These are phyloP conservation scores for Striga hermonthica DNA, from an alignment of 305 asterid genomes.

Conservation along the genomic window DNA sequence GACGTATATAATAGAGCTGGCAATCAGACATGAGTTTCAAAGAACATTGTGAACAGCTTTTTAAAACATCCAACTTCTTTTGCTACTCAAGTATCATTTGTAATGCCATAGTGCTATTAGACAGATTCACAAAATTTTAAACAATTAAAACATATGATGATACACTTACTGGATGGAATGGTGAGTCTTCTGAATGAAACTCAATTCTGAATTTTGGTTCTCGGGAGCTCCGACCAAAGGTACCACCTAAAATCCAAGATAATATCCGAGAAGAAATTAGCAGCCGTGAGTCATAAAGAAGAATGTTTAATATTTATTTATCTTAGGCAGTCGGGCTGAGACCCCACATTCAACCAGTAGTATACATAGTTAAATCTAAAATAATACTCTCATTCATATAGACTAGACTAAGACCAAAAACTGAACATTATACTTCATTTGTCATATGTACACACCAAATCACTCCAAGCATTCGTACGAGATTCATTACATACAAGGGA, in stretches of 20 bases:
- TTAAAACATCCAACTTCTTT: not conserved
- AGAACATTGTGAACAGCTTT: not conserved
- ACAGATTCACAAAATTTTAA: constrained; percentile 19
- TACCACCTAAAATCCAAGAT: constrained; percentile 51
- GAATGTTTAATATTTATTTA: no score
- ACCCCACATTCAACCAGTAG: constrained; percentile 4
- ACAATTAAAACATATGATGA: constrained; percentile 15
- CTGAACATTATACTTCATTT: constrained; percentile 17
- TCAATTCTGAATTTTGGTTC: constrained; percentile 90
- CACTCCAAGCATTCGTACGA: constrained; percentile 19
- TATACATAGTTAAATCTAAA: constrained; percentile 12
- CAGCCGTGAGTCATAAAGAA: constrained; percentile 5
- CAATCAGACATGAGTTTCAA: constrained; percentile 4
- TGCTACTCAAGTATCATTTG: constrained; percentile 17
- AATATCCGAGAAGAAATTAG: constrained; percentile 25
- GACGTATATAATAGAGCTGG: constrained; percentile 1
- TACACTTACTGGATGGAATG: constrained; percentile 73
- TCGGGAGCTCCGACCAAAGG: constrained; percentile 71
- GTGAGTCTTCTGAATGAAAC: constrained; percentile 77
- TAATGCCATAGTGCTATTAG: constrained; percentile 17
- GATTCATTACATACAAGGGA: constrained; percentile 17
- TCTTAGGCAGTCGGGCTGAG: no score
- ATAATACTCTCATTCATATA: constrained; percentile 17
- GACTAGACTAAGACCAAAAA: constrained; percentile 23
- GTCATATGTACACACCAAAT: constrained; percentile 8